Base-by-base conservation (phyloP, 352 stramenopile genomes). In the Globisporangium sylvaticum region DNA sequence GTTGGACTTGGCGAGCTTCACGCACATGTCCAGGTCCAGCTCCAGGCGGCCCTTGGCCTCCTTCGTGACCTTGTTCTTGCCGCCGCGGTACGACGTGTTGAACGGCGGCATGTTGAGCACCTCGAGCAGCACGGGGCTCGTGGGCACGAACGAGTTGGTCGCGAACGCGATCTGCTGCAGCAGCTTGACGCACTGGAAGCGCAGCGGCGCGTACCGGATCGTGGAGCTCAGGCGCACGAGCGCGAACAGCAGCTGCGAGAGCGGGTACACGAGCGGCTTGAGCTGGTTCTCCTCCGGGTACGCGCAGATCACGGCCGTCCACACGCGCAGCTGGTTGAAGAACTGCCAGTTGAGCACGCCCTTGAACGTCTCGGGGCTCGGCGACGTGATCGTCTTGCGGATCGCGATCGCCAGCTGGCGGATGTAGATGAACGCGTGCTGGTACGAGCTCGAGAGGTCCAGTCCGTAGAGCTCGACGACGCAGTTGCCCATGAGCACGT, bases 361-460 rank as follows among this genome's bases (percentile, higher is more conserved):
- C 76, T 94, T 86, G 69, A 97, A 89, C 24, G 85, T 85, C 60
- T 98, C 92, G 2, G 88, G 77, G 25, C 89, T 96, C n/a, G 96
- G 96, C 62, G 97, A 95, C 61, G 88, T 94, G 73, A 99, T 96
- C 15, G 97, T 98, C 61, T 96, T 96, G 65, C 98, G 89, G 56
- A 99, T 85, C 74, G 98, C 93, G 62, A 99, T 94, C n/a, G 97
- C 97, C 58, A 99, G 78, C 75, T 99, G 95, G 32, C 98, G 92
- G 61, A 99, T 98, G 82, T 99, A 99, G 31, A 99, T 88, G 75
- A 99, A 99, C 22, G 97, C 96, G 79, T 99, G 96, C 77, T 99
- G 97, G 84, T 99, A 99, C 52, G 97, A 96, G 65, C 91, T 97
- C 22, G 92, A 90, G 54, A 98, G 84, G 76, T 99, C 96, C 20